These are phyloP conservation scores for Glutinoglossum americanum DNA, from an alignment of 495 filamentous ascomycete genomes.

Conservation along the genomic window DNA sequence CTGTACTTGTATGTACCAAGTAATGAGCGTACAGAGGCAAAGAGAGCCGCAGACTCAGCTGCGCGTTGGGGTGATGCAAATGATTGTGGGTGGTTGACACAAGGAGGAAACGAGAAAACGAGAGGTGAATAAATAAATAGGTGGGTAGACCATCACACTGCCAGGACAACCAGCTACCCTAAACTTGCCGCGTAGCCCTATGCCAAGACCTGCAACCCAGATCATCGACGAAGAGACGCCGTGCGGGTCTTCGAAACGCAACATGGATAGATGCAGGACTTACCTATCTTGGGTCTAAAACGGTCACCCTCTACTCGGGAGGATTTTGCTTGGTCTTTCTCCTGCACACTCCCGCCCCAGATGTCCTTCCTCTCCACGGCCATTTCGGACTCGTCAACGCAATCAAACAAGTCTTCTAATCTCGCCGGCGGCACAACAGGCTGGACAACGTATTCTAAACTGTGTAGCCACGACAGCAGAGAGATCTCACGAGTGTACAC, in stretches of 20 bases:
- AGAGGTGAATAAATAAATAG: not conserved
- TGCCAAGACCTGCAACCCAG: not conserved
- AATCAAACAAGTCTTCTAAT: no score
- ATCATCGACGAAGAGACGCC: not conserved
- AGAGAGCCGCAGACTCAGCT: slow-evolving; percentile 1
- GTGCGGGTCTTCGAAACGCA: not conserved
- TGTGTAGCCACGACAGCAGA: not conserved
- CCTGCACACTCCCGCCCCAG: no score
- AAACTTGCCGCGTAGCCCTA: not conserved
- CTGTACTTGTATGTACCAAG: not conserved
- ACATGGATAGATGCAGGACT: not conserved
- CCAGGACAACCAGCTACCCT: not conserved
- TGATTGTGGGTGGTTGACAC: not conserved
- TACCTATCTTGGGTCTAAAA: not conserved
- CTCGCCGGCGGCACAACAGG: no score
- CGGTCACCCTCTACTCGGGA: not conserved
- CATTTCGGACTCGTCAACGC: no score
- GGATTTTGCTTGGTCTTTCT: no score
- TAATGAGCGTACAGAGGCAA: not conserved
- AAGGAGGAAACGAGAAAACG: not conserved
- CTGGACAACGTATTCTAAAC: no score
- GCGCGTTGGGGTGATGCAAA: not conserved
- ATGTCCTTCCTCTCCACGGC: no score
- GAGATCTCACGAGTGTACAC: not conserved
- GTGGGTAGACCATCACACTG: not conserved